Base-by-base conservation (phyloP, 2,329 filamentous ascomycete species). In the Ciborinia camelliae region DNA sequence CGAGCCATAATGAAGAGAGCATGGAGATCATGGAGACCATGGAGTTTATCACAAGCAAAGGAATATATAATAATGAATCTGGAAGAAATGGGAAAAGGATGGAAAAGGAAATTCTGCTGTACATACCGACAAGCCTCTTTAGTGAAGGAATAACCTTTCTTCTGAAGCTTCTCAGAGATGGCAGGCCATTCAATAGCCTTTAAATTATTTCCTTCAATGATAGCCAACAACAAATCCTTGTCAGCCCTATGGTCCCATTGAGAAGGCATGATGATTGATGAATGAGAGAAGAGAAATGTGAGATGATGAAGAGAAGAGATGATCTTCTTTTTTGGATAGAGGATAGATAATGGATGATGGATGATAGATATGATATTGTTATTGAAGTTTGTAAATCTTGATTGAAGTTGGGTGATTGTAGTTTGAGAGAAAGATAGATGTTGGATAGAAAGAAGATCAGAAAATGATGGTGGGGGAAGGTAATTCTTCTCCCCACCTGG, bases 91-190 rank as follows among this genome's bases (percentile, higher is more conserved):
- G n/a, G n/a, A 57, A 32, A 51, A 10, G 18, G 28, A 35, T 50
- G 20, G 2, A 20, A 14, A 35, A 35, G 4, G 18, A 45, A 53
- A 62, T 1, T 3, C 3, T 20, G n/a, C 23, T 37, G 12, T 41
- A 68, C 73, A 37, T 71, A 74, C 73, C 73, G 69, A 30, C 73
- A 75, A 10, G 69, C 73, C 61, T 75, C 73, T 28, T 71, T 67
- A 10, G 69, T 69, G 57, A 73, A 73, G 32, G 47, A 67, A 50
- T 74, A 69, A 15, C 68, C 68, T 50, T 72, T 71, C 9, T 39
- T 23, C 1, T 57, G n/a, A 66, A 75, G 69, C 30, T 61, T 63
- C 0, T 37, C 62, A 6, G 73, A 45, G 18, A 75, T 69, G 1
- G 35, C 57, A 6, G 64, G 57, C 73, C 73, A 75, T 10, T 68